Conservation (phyloP, 176 grass and related monocot genomes). For the Areca catechu region DNA sequence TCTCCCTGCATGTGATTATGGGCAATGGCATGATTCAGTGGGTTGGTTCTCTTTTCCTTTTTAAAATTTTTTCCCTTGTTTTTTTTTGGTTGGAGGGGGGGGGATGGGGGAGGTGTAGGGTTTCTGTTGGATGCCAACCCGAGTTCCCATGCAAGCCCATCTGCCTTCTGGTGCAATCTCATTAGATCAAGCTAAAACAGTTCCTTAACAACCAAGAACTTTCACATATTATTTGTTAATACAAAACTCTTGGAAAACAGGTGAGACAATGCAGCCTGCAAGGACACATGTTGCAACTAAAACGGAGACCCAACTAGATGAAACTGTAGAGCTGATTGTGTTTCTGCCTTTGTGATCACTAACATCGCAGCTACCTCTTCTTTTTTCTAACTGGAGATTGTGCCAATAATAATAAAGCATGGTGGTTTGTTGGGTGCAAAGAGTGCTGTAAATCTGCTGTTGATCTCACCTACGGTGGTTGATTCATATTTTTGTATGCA, state of each 20-base stretch:
- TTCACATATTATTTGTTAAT: conserved; percentile 13
- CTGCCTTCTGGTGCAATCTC: no score
- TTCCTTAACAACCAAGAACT: not conserved
- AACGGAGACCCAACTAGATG: conserved; percentile 28
- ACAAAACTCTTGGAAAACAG: conserved; percentile 27
- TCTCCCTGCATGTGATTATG: no score
- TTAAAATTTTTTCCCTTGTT: no score
- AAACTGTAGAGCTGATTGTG: conserved; percentile 34
- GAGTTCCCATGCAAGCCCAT: no score
- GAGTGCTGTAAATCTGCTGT: not conserved
- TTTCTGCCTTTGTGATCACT: conserved; percentile 5
- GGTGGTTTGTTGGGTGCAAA: not conserved
- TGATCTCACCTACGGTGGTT: conserved; percentile 25
- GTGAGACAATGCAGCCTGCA: conserved; percentile 85
- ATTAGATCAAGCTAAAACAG: no score
- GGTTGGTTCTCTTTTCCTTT: no score
- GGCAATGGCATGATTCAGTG: no score
- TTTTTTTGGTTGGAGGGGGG: no score
- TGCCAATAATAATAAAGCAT: conserved; percentile 20
- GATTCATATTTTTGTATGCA: conserved; percentile 58
- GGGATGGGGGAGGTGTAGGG: no score
- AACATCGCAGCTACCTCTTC: not conserved
- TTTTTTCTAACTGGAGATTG: conserved; percentile 38
- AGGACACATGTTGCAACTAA: conserved; percentile 73
- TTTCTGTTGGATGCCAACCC: no score